Evolutionary conservation across 306 rosid species (phyloP), one percentile per base, ranked within the genome.

Genomic region (Vachellia pachyceras): DNA sequence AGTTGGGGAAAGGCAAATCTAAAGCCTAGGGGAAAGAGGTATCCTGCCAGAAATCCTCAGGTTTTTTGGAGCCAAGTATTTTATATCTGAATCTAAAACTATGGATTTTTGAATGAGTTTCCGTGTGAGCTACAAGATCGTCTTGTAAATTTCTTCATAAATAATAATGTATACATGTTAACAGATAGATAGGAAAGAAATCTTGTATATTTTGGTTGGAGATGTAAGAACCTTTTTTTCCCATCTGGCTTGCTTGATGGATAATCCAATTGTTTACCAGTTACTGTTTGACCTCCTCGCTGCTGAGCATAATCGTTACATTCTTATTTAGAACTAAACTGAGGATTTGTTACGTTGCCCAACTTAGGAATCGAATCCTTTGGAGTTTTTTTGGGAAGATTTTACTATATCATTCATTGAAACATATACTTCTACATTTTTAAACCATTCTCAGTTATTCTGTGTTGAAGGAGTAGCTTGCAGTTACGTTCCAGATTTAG

Each of bases 1-100:
- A 83, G 88, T 78, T 95, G 98, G 98, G 99, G 93, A 83, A 88
- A 86, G 81, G 86, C 76, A 50, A 86, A 86, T 6, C 83, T 85
- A 81, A 91, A 92, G 82, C 88, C 67, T 44, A 82, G 98, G 83
- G 97, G 95, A 14, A 85, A 79, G 83, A 92, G 99, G 79, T 71
- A 61, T 86, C 90, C 89, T 5, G 88, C 76, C 58, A 77, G 85
- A 58, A 88, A 87, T 58, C 92, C 82, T 46, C 63, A 66, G 76
- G 58, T 79, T 68, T 89, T 77, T 58, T 82, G 40, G 58, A 82
- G 87, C 61, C 84, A 77, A 84, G 91, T 85, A 84, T 74, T 2
- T 22, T 58, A 84, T 60, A 72, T 61, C 71, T 76, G 36, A 80
- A 72, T 82, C 46, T 20, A 20, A 69, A 73, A 41, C 79, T n/a